Conservation (phyloP, 2,329 filamentous ascomycete species). For the Colletotrichum orbiculare region DNA sequence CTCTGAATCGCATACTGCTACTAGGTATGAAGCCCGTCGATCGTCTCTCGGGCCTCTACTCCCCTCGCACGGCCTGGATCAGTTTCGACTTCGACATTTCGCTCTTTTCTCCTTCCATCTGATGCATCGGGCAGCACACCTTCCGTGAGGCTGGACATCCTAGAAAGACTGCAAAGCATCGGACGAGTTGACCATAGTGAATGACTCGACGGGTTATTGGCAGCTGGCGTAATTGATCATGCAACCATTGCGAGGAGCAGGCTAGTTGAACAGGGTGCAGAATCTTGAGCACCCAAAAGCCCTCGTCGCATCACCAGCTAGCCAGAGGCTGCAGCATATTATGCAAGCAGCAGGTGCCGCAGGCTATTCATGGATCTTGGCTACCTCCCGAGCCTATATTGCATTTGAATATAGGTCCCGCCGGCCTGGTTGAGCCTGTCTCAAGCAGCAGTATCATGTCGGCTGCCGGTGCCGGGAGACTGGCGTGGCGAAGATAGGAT, state of each 20-base stretch:
- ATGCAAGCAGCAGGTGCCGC: neutral
- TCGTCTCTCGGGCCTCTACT: constrained; percentile 8
- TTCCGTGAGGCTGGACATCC: constrained; percentile 22
- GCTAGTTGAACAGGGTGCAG: too few species aligned
- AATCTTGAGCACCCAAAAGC: neutral
- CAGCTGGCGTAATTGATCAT: neutral
- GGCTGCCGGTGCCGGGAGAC: neutral
- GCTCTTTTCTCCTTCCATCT: constrained; percentile 14
- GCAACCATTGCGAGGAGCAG: neutral
- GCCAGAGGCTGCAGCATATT: neutral
- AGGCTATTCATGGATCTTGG: constrained; percentile 9
- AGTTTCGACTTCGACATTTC: constrained; percentile 18
- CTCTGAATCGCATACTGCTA: neutral
- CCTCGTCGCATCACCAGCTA: neutral
- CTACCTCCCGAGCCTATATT: constrained; percentile 4
- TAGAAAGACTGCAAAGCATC: constrained; percentile 1
- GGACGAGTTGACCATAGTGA: neutral
- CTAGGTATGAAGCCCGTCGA: neutral
- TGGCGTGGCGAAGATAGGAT: neutral
- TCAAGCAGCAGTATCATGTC: neutral
- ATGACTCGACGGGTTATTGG: neutral
- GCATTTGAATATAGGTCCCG: neutral
- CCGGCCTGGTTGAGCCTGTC: neutral
- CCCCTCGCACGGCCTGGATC: constrained; percentile 17
- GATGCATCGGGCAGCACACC: constrained; percentile 6